A percentile compares a stretch with the other conserved stretches of the same genome.
Conservation (phyloP, 805 yeast genomes). For the Ogataea siamensis region DNA sequence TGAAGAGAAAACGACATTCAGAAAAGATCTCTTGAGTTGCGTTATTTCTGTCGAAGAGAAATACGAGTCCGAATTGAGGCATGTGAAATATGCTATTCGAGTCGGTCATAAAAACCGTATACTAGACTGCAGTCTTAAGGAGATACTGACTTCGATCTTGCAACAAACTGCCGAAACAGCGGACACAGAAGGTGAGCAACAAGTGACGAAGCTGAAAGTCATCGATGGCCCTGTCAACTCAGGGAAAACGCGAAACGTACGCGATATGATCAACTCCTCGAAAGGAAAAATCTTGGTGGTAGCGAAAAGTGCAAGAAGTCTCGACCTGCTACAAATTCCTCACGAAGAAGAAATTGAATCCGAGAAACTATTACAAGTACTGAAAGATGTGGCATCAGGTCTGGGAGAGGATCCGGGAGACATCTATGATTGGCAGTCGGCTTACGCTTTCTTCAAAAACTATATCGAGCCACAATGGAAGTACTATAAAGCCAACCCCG, state of each 20-base stretch:
- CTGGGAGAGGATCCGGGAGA: constrained; percentile 36
- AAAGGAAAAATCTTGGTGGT: constrained; percentile 32
- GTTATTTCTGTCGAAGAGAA: too few relatives aligned
- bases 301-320: constrained; percentile 22
- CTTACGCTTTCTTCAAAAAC: constrained; percentile 31
- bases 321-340: neutral
- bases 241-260: constrained; percentile 35
- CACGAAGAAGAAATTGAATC: neutral
- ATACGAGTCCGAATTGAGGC: too few relatives aligned
- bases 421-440: constrained; percentile 39
- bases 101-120: too few relatives aligned
- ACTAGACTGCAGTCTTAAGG: too few relatives aligned
- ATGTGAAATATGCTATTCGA: too few relatives aligned
- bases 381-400: constrained; percentile 33
- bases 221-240: constrained; percentile 23
- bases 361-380: constrained; percentile 19
- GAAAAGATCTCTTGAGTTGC: too few relatives aligned
- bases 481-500: neutral
- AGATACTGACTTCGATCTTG: too few relatives aligned
- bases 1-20: too few relatives aligned
- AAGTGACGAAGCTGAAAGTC: constrained; percentile 7
- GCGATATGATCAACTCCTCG: constrained; percentile 27
- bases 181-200: neutral
- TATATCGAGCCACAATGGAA: constrained; percentile 25
- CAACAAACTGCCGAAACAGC: too few relatives aligned